Evolutionary conservation across 495 filamentous ascomycete genomes (phyloP), one percentile per base, ranked within the genome.

Genomic region (Podospora pseudopauciseta): DNA sequence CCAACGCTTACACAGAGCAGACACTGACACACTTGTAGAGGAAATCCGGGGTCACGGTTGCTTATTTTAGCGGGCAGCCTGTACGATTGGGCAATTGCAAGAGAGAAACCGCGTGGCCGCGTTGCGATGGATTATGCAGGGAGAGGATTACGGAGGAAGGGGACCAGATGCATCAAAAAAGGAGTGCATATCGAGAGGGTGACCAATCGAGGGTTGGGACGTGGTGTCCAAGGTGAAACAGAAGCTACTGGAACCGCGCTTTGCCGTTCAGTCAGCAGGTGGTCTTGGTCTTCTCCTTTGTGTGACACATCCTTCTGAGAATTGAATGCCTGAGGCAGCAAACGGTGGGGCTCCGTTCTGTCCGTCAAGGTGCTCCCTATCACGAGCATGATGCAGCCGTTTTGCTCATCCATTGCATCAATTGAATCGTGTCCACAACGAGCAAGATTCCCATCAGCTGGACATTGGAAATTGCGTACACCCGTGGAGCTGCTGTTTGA

Each of bases 161-260:
- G 28, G 57, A 57, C 54, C 5, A 57, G 59, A 39, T 60, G 61
- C 61, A 63, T 28, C 18, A 44, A 28, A 20, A 39, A 66, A 74
- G 70, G 68, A 74, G 73, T 74, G 73, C 73, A 74, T 72, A 63
- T 65, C 57, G 26, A 66, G 26, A 64, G 3, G 54, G 30, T 64
- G 58, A 28, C 72, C 70, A 71, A 71, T 71, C 20, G 64, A 55
- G 68, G 39, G 13, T 59, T 16, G 49, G 60, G 61, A 67, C 60
- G 44, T 57, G 28, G 34, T 32, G 61, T 53, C 27, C 54, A 57
- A 49, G 64, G 73, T 72, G 73, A 74, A 74, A 72, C 73, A 68
- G 70, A 74, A 67, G 55, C 60, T 53, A 62, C 69, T 71, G 69
- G 69, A 71, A 71, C 65, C 30, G 26, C 57, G 26, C 57, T 49